Conservation (phyloP, 371 early-diverging fungal genomes). For the Homolaphlyctis polyrhiza region DNA sequence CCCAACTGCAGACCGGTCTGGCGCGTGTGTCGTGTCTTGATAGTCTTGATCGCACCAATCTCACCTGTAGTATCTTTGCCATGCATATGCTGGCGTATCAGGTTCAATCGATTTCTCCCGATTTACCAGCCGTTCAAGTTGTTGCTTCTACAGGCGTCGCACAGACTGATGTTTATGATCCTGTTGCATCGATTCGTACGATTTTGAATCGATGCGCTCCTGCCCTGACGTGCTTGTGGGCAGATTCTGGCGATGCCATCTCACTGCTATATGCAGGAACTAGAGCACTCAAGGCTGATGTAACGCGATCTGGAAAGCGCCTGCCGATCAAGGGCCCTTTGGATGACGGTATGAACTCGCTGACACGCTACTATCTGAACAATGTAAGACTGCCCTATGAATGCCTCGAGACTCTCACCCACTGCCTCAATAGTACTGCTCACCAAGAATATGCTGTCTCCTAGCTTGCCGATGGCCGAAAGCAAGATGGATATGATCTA, state of each 20-base stretch:
- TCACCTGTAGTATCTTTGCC: conserved; percentile 50
- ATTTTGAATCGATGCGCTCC: conserved; percentile 16
- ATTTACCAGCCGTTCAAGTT: conserved; percentile 11
- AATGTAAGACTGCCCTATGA: conserved; percentile 21
- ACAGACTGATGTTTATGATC: conserved; percentile 22
- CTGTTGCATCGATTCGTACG: conserved; percentile 18
- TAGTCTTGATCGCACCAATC: conserved; percentile 66
- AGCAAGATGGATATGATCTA: conserved; percentile 43
- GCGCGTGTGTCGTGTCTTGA: conserved; percentile 65
- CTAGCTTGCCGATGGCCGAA: conserved; percentile 37
- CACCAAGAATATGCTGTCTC: conserved; percentile 6
- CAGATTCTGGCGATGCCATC: conserved; percentile 58
- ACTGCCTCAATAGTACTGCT: conserved; percentile 2
- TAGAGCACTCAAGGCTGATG: conserved; percentile 50
- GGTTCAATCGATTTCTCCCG: conserved; percentile 26
- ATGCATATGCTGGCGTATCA: conserved; percentile 39
- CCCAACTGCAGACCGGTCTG: conserved; percentile 42
- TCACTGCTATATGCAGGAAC: conserved; percentile 69
- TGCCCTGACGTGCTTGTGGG: conserved; percentile 47
- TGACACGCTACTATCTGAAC: conserved; percentile 49
- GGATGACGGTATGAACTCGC: conserved; percentile 39
- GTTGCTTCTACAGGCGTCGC: conserved; percentile 21
- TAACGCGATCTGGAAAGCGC: conserved; percentile 45
- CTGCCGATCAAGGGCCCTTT: conserved; percentile 29
- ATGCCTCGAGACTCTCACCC: not conserved